These are phyloP conservation scores for Fraxinus excelsior DNA, from an alignment of 257 asterid genomes.

Conservation along the genomic window DNA sequence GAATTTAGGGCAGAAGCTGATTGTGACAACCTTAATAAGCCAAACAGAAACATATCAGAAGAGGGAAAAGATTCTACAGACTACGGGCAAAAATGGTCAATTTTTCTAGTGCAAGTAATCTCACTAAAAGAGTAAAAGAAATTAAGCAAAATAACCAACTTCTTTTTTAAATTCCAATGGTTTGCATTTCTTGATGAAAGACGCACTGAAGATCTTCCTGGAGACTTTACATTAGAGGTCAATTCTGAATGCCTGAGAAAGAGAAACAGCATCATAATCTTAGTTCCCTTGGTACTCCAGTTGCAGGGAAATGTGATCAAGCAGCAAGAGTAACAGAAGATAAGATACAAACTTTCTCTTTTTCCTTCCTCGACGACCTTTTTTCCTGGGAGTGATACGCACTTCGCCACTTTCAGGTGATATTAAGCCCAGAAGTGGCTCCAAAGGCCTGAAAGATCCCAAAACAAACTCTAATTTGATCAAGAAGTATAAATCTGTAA, in stretches of 20 bases:
- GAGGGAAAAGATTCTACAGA: constrained; percentile 1
- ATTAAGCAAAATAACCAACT: constrained; percentile 40
- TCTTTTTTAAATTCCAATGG: constrained; percentile 43
- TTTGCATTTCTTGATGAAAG: constrained; percentile 49
- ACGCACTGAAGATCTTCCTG: constrained; percentile 41
- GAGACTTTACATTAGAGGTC: constrained; percentile 35
- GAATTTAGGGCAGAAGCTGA: constrained; percentile 39
- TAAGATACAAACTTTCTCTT: constrained; percentile 71
- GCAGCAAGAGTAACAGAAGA: constrained; percentile 21
- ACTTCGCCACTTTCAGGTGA: constrained; percentile 45
- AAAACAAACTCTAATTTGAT: background rate
- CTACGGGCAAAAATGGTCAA: background rate
- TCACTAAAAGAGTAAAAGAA: constrained; percentile 21
- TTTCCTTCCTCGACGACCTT: constrained; percentile 67
- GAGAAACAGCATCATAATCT: constrained; percentile 19
- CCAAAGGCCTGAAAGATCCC: constrained; percentile 51
- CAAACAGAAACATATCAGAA: constrained; percentile 29
- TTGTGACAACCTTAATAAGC: constrained; percentile 44
- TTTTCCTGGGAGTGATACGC: constrained; percentile 38
- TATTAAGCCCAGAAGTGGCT: constrained; percentile 52
- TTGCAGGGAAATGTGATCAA: constrained; percentile 17
- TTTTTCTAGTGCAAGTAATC: constrained; percentile 6
- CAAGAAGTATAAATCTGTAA: background rate
- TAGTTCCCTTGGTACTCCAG: constrained; percentile 2
- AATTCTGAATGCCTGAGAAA: constrained; percentile 58